These are phyloP conservation scores for Schizothecium vesticola DNA, from an alignment of 495 filamentous ascomycete genomes.

Conservation along the genomic window DNA sequence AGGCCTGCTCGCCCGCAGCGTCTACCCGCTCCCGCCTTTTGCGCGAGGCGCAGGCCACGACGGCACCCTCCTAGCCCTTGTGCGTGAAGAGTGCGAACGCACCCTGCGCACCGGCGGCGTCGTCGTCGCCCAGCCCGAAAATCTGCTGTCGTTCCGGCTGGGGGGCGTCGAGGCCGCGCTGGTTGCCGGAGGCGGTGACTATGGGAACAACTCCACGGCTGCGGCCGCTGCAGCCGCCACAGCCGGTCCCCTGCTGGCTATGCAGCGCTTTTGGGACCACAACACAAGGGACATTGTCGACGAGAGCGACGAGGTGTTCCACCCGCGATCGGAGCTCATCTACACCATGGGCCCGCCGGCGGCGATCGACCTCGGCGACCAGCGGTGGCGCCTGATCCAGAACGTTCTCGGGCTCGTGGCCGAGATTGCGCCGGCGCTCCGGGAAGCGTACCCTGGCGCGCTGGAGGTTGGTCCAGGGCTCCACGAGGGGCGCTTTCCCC, in stretches of 20 bases:
- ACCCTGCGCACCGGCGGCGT: conserved; percentile 34
- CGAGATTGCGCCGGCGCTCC: conserved; percentile 15
- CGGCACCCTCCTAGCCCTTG: neutral
- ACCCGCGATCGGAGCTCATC: conserved; percentile 52
- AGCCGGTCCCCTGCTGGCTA: conserved; percentile 31
- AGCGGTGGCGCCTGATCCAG: conserved; percentile 55
- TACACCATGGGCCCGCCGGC: conserved; percentile 58
- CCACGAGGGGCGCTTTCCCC: conserved; percentile 4
- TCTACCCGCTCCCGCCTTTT: conserved; percentile 61
- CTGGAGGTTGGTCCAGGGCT: conserved; percentile 27
- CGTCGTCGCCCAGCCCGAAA: conserved; percentile 57
- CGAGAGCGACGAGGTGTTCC: conserved; percentile 58
- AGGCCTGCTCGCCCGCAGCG: conserved; percentile 48
- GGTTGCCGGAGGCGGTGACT: neutral
- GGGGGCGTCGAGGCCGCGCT: conserved; percentile 50
- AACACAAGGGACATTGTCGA: conserved; percentile 51
- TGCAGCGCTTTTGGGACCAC: conserved; percentile 36
- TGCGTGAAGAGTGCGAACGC: neutral
- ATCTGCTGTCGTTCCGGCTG: conserved; percentile 59
- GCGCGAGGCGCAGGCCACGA: conserved; percentile 37
- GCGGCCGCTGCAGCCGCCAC: conserved; percentile 6
- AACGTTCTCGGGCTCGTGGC: conserved; percentile 43
- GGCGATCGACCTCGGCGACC: conserved; percentile 46
- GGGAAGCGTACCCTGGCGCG: neutral
- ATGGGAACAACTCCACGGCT: neutral